These are phyloP conservation scores for Phlebopus sp. DNA, from an alignment of 1,284 basidiomycete genomes.

Conservation along the genomic window DNA sequence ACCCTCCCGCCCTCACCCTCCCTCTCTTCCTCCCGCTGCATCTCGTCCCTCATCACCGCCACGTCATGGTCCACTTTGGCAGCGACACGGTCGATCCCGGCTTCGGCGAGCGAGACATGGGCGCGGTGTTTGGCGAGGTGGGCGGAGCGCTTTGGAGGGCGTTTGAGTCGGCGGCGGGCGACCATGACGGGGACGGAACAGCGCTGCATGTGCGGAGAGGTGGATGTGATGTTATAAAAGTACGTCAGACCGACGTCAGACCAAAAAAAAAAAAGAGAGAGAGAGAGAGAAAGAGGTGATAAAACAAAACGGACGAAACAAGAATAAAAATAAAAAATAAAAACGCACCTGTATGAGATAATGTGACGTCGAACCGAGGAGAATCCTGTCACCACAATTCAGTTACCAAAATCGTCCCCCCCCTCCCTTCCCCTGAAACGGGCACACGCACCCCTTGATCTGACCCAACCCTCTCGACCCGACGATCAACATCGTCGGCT, in stretches of 20 bases:
- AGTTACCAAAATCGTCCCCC: neutral
- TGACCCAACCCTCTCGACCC: conserved; percentile 90
- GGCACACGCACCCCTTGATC: conserved; percentile 73
- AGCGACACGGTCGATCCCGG: conserved; percentile 78
- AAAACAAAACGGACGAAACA: no score
- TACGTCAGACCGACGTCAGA: neutral
- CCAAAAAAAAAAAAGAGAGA: no score
- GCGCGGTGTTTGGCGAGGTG: conserved; percentile 62
- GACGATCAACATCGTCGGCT: conserved; percentile 93
- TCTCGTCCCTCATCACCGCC: conserved; percentile 66
- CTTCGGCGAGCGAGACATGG: conserved; percentile 84
- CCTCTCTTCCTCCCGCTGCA: conserved; percentile 60
- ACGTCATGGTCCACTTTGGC: conserved; percentile 72
- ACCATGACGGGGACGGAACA: conserved; percentile 92
- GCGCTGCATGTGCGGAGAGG: no score
- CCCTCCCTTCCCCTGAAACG: neutral
- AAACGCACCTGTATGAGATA: conserved; percentile 86
- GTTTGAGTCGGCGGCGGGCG: conserved; percentile 78
- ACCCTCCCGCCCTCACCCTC: conserved; percentile 29
- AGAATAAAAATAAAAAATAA: no score
- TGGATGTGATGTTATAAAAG: no score
- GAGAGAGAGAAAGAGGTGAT: no score
- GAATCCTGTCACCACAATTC: conserved; percentile 56
- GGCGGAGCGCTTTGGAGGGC: conserved; percentile 61
- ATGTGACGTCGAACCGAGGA: conserved; percentile 96